phyloP scores from a whole-genome alignment of 352 stramenopile genomes.

The Pythium aquatile region DNA sequence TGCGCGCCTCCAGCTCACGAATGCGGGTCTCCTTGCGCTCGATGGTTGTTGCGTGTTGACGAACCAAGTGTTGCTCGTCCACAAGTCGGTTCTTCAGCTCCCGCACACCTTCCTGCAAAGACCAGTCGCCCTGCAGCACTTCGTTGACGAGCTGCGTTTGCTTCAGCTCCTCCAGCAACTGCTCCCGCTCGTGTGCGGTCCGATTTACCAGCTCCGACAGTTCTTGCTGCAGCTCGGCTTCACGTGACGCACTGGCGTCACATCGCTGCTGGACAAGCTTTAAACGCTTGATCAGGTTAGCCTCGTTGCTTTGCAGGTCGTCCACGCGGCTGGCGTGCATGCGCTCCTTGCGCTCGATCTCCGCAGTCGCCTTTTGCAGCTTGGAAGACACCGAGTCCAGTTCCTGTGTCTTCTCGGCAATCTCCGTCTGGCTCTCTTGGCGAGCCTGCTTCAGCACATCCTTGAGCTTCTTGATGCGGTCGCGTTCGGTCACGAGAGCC shows the following conservation, averaged over 20 bases:
- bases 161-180: slow-evolving; percentile 43
- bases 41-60: slow-evolving; percentile 19
- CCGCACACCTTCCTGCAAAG: slow-evolving; percentile 21
- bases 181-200: slow-evolving; percentile 50
- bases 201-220: slow-evolving; percentile 30
- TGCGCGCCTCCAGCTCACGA: slow-evolving; percentile 16
- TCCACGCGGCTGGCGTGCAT: slow-evolving; percentile 21
- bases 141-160: slow-evolving; percentile 19
- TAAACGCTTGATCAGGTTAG: slow-evolving; percentile 30
- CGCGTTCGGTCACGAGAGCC: slow-evolving; percentile 24
- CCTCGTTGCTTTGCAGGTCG: slow-evolving; percentile 28
- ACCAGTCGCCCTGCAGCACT: slow-evolving; percentile 23
- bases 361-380: slow-evolving; percentile 12
- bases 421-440: slow-evolving; percentile 13
- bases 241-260: slow-evolving; percentile 21
- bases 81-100: slow-evolving; percentile 24
- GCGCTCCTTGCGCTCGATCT: slow-evolving; percentile 23
- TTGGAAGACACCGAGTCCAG: slow-evolving; percentile 18
- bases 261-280: slow-evolving; percentile 28
- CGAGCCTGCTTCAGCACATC: slow-evolving; percentile 21
- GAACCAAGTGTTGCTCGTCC: slow-evolving; percentile 19
- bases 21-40: slow-evolving; percentile 26
- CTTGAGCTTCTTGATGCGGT: slow-evolving; percentile 23
- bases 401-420: slow-evolving; percentile 15
- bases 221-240: slow-evolving; percentile 56